Percentiles rank a stretch among this genome's conserved stretches.
Conservation (phyloP, 2,329 filamentous ascomycete species). For the Gaeumannomyces tritici region DNA sequence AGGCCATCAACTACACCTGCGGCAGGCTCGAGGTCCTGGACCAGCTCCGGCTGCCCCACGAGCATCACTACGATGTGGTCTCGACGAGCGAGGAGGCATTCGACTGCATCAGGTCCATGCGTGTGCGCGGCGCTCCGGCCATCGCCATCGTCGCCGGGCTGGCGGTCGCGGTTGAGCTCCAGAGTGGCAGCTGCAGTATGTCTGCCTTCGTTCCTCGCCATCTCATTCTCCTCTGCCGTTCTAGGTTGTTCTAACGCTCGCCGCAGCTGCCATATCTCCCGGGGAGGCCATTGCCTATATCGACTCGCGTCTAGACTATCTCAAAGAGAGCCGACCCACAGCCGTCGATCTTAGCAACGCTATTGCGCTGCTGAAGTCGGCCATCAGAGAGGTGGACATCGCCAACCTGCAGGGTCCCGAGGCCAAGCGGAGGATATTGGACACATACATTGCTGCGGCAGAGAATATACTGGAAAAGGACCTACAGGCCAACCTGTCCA, state of each 20-base stretch:
- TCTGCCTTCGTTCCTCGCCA: slow-evolving; percentile 5
- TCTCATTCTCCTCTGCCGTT: slow-evolving; percentile 1
- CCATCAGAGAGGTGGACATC: slow-evolving; percentile 42
- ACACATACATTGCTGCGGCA: slow-evolving; percentile 67
- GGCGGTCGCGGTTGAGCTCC: slow-evolving; percentile 75
- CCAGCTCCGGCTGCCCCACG: slow-evolving; percentile 73
- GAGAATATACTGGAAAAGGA: slow-evolving; percentile 84
- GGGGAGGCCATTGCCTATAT: slow-evolving; percentile 62
- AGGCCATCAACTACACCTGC: slow-evolving; percentile 68
- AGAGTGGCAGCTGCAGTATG: slow-evolving; percentile 39
- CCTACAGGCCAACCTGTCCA: slow-evolving; percentile 75
- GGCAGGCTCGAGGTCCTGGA: slow-evolving; percentile 70
- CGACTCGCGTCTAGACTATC: slow-evolving; percentile 68
- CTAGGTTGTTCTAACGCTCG: background rate
- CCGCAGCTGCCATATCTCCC: slow-evolving; percentile 27
- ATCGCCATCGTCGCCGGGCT: slow-evolving; percentile 97
- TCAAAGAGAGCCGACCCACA: slow-evolving; percentile 83
- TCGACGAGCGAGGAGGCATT: slow-evolving; percentile 65
- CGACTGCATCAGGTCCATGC: slow-evolving; percentile 74
- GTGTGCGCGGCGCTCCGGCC: slow-evolving; percentile 75
- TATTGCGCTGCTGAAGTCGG: slow-evolving; percentile 64
- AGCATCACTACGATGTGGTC: slow-evolving; percentile 68
- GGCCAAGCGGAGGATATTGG: slow-evolving; percentile 45
- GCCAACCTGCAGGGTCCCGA: slow-evolving; percentile 24
- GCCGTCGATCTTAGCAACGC: slow-evolving; percentile 93